phyloP scores from a whole-genome alignment of 768 basidiomycete species.

The Coprinellus aureogranulatus region DNA sequence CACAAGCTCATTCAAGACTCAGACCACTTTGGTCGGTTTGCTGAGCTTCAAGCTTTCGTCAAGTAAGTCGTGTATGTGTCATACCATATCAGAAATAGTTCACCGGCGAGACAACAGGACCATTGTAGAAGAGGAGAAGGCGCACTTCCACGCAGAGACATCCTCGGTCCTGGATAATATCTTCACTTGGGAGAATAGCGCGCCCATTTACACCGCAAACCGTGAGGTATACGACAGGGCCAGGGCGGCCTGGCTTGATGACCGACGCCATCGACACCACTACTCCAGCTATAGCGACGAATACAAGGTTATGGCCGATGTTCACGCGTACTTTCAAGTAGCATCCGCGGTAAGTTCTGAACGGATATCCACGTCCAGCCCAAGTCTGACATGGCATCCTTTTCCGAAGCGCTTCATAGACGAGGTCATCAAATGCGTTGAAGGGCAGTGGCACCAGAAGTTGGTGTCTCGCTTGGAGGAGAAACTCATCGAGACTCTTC shows the following conservation, averaged over 20 bases:
- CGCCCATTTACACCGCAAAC: conserved; percentile 33
- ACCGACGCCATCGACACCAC: conserved; percentile 1
- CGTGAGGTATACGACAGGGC: conserved; percentile 15
- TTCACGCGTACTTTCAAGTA: conserved; percentile 55
- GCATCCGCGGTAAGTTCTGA: conserved; percentile 44
- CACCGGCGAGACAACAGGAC: not conserved
- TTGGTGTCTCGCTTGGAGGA: conserved; percentile 35
- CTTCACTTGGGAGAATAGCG: conserved; percentile 35
- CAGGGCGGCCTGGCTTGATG: conserved; percentile 17
- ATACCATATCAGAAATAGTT: not conserved
- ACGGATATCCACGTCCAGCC: too few relatives aligned
- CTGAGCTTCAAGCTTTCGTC: conserved; percentile 6
- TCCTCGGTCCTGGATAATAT: conserved; percentile 27
- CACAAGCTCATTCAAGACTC: conserved; percentile 4
- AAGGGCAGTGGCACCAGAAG: conserved; percentile 46
- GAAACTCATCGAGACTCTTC: conserved; percentile 31
- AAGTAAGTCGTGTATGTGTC: conserved; percentile 5
- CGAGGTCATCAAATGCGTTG: conserved; percentile 40
- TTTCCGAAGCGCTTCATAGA: conserved; percentile 52
- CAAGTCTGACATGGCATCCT: not conserved
- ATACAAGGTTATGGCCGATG: conserved; percentile 50
- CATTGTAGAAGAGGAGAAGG: not conserved
- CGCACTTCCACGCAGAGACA: not conserved
- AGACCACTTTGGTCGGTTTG: conserved; percentile 8
- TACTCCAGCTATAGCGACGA: conserved; percentile 23